phyloP scores from a whole-genome alignment of 225 moss, liverwort and hornwort genomes.

The Bryoerythrophyllum caledonicum region DNA sequence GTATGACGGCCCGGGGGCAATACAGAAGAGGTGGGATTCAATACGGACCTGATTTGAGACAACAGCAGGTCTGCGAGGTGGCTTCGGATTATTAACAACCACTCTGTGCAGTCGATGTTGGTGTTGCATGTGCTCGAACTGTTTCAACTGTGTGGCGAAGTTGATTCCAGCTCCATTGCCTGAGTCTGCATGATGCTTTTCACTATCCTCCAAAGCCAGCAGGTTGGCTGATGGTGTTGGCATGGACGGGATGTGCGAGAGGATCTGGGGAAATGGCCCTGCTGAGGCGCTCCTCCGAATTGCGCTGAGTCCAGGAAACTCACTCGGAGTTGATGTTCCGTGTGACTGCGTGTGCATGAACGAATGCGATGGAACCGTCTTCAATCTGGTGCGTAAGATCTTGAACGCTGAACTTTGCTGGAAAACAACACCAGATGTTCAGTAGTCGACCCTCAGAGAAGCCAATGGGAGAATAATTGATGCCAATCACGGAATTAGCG shows the following conservation, averaged over 20 bases:
- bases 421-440: not conserved
- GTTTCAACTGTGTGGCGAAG: conserved; percentile 61
- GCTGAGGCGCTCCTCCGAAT: conserved; percentile 67
- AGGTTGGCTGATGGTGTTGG: conserved; percentile 23
- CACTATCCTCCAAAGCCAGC: conserved; percentile 47
- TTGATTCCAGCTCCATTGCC: conserved; percentile 55
- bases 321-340: conserved; percentile 42
- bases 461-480: not conserved
- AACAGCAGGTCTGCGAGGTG: conserved; percentile 31
- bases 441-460: not conserved
- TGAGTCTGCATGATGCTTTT: conserved; percentile 37
- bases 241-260: conserved; percentile 42
- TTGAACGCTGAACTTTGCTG: conserved; percentile 94
- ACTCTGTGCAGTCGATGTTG: conserved; percentile 33
- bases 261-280: conserved; percentile 70
- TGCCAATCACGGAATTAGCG: not conserved
- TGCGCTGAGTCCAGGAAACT: conserved; percentile 57
- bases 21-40: not conserved
- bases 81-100: conserved; percentile 27
- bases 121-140: conserved; percentile 72
- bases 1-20: not conserved
- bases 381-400: conserved; percentile 73
- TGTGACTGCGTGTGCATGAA: conserved; percentile 51
- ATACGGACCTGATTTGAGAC: conserved; percentile 23
- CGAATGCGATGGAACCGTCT: conserved; percentile 66